Evolutionary conservation across 371 early-diverging fungal species (phyloP).

Genomic region (Mucor circinelloides): DNA sequence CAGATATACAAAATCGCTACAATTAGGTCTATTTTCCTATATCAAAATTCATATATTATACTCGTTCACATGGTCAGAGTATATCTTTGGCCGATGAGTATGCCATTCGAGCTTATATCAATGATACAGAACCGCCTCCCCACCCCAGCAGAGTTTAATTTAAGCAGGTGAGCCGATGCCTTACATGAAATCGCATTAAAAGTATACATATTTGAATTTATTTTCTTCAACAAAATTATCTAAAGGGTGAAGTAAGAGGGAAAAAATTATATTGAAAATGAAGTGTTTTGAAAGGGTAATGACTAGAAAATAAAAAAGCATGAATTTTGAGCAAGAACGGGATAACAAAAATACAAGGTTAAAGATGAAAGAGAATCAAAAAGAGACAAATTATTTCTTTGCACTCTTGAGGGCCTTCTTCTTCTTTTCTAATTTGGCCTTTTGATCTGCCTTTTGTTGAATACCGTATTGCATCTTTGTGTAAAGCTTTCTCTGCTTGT

Average conservation of each 20-base stretch:
- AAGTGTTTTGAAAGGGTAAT: slow-evolving; percentile 2
- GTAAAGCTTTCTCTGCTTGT: slow-evolving; percentile 88
- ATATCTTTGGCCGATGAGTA: not conserved
- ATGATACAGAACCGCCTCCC: too few relatives aligned
- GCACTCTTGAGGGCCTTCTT: slow-evolving; percentile 45
- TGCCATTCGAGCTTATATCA: not conserved
- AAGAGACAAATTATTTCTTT: slow-evolving; percentile 11
- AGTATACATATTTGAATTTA: not conserved
- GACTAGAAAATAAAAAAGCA: not conserved
- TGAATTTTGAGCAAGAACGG: not conserved
- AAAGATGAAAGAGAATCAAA: not conserved
- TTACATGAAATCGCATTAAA: not conserved
- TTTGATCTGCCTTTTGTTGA: slow-evolving; percentile 64
- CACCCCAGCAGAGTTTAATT: too few relatives aligned
- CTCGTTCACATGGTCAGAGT: not conserved
- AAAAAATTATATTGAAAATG: not conserved
- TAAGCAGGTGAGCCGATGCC: not conserved
- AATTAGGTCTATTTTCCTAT: not conserved
- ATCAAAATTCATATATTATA: not conserved
- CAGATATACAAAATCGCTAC: not conserved
- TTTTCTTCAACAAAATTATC: not conserved
- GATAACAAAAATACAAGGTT: slow-evolving; percentile 4
- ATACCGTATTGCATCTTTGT: slow-evolving; percentile 75
- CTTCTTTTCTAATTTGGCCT: slow-evolving; percentile 46
- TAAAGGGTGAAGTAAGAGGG: not conserved